Evolutionary conservation across 2,329 filamentous ascomycete genomes (phyloP), one percentile per base, ranked within the genome.

Genomic region (Gliomastix tumulicola): DNA sequence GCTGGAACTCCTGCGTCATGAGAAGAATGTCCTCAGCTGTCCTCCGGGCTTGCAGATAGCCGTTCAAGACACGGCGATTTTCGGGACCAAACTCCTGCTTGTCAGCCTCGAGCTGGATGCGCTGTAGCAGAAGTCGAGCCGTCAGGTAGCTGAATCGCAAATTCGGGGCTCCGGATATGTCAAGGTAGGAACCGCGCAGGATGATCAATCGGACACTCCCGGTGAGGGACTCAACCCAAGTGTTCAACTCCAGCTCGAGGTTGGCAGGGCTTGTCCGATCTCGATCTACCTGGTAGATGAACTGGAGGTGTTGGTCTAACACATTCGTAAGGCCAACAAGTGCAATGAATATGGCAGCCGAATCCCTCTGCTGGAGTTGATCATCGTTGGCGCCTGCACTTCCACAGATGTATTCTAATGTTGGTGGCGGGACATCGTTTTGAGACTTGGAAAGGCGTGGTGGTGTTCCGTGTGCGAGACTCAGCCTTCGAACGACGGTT

Each of bases 381-480:
- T n/a, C n/a, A n/a, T n/a, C n/a, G n/a, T n/a, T n/a, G 5, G 44
- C 28, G 5, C 49, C 39, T 6, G 44, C 25, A 2, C 43, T 21
- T 32, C 50, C 44, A 20, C 51, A 57, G 1, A 66, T 44, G 36
- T 60, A 55, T n/a, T 61, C 53, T 0, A 58, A 12, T 0, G 48
- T 53, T 5, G 68, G 69, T 2, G 55, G 44, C 0, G 67, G 67
- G 0, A 75, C 70, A 39, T 76, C 69, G 28, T 70, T 61, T 32
- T 72, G 66, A 0, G 53, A 46, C 13, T 53, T 52, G 10, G 60
- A 55, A 10, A 76, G 64, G 19, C 66, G 65, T 4, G 67, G 62
- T 2, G 71, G 71, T 4, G 71, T 75, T 2, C 71, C 71, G 34
- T 75, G 67, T 1, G 69, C 67, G 6, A 74, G 53, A 34, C 70